phyloP scores from a whole-genome alignment of 2,329 filamentous ascomycete species.

The Aspergillus pseudotamarii region DNA sequence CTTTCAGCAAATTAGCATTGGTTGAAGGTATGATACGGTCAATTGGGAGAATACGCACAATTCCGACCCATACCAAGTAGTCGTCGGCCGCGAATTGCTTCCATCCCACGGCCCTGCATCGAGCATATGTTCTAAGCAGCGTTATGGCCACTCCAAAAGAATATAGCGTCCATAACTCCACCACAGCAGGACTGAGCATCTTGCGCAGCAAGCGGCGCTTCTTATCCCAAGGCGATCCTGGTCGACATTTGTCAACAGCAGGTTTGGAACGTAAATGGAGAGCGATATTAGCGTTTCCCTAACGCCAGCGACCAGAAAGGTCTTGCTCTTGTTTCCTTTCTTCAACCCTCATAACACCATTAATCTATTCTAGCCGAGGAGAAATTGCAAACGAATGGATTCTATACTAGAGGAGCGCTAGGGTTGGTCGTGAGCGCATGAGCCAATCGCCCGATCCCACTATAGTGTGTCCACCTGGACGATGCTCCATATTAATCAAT shows the following conservation, averaged over 20 bases:
- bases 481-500: background rate
- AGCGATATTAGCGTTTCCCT: no score
- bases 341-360: background rate
- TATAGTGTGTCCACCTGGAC: background rate
- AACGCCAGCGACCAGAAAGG: background rate
- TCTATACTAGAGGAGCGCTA: background rate
- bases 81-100: slow-evolving; percentile 50
- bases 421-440: background rate
- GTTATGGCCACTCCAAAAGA: slow-evolving; percentile 26
- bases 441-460: background rate
- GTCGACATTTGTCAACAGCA: slow-evolving; percentile 9
- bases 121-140: slow-evolving; percentile 45
- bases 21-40: background rate
- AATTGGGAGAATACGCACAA: slow-evolving; percentile 39
- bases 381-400: background rate
- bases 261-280: background rate
- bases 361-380: background rate
- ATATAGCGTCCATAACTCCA: slow-evolving; percentile 31
- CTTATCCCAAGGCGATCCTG: background rate
- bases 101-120: slow-evolving; percentile 22
- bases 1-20: slow-evolving; percentile 31
- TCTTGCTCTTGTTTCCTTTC: no score
- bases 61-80: slow-evolving; percentile 55
- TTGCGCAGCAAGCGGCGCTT: background rate
- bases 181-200: slow-evolving; percentile 17